Evolutionary conservation across 2,329 filamentous ascomycete genomes (phyloP).

Genomic region (Colletotrichum sp.): DNA sequence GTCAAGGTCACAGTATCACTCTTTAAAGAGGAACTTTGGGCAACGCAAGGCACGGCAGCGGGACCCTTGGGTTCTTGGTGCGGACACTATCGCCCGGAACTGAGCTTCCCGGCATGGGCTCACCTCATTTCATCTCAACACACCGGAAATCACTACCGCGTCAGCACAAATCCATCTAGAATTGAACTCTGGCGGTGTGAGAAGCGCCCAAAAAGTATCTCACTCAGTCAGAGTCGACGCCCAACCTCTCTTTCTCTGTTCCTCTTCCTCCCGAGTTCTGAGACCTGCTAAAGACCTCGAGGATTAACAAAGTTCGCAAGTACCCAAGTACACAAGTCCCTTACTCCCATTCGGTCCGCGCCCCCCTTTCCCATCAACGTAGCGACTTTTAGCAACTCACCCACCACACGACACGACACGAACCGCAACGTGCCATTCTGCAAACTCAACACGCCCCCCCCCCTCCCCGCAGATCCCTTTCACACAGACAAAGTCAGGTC

Average conservation of each 20-base stretch:
- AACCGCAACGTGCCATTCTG: background rate
- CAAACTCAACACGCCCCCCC: background rate
- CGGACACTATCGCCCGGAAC: slow-evolving; percentile 15
- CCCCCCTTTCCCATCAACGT: background rate
- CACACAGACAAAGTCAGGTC: background rate
- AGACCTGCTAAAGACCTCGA: background rate
- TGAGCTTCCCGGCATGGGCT: slow-evolving; percentile 16
- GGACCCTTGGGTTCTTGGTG: background rate
- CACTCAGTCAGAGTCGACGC: background rate
- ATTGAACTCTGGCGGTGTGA: background rate
- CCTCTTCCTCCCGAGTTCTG: background rate
- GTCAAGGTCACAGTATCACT: background rate
- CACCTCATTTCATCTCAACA: slow-evolving; percentile 9
- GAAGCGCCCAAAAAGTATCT: background rate
- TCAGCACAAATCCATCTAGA: background rate
- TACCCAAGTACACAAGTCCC: background rate
- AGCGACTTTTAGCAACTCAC: background rate
- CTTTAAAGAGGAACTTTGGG: background rate
- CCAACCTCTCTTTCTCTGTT: background rate
- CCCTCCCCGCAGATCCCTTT: background rate
- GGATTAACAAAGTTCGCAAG: background rate
- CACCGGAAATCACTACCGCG: background rate
- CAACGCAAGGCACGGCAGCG: background rate
- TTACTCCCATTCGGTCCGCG: background rate
- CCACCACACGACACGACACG: background rate